phyloP scores from a whole-genome alignment of 176 grass and related monocot genomes.

The Hyparrhenia diplandra region DNA sequence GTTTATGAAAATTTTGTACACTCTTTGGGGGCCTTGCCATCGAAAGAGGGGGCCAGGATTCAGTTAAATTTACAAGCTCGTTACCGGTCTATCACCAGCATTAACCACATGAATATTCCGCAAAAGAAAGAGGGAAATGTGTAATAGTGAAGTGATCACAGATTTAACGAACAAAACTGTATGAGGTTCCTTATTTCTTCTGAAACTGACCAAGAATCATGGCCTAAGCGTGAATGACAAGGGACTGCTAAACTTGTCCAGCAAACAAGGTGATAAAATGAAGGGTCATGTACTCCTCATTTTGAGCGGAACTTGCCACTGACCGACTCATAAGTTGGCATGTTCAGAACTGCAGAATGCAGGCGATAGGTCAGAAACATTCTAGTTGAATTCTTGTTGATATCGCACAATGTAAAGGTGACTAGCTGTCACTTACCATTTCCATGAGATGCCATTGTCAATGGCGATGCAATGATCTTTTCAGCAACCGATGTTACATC shows the following conservation, averaged over 20 bases:
- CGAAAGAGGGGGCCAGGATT: conserved; percentile 3
- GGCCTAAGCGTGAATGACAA: conserved; percentile 23
- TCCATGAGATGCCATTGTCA: conserved; percentile 91
- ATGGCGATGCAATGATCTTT: conserved; percentile 74
- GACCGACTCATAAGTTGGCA: conserved; percentile 79
- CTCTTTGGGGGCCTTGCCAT: background rate
- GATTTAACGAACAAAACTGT: conserved; percentile 38
- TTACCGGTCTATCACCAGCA: conserved; percentile 9
- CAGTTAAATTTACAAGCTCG: conserved; percentile 33
- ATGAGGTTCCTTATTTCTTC: conserved; percentile 33
- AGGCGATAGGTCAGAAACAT: background rate
- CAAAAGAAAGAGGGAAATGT: background rate
- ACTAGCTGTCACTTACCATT: conserved; percentile 47
- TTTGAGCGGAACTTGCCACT: conserved; percentile 79
- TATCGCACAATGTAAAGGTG: background rate
- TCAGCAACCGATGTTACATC: conserved; percentile 71
- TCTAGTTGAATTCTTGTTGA: background rate
- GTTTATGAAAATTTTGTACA: conserved; percentile 20
- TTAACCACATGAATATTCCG: conserved; percentile 1
- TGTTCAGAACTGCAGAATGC: conserved; percentile 59
- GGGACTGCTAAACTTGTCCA: conserved; percentile 42
- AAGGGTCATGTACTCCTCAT: conserved; percentile 32
- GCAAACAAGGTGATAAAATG: background rate
- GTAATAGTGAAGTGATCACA: background rate
- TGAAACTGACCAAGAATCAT: conserved; percentile 29